Percentiles rank a stretch among this genome's conserved stretches.
phyloP scores from a whole-genome alignment of 768 basidiomycete genomes.

The Auriscalpium microsporum region DNA sequence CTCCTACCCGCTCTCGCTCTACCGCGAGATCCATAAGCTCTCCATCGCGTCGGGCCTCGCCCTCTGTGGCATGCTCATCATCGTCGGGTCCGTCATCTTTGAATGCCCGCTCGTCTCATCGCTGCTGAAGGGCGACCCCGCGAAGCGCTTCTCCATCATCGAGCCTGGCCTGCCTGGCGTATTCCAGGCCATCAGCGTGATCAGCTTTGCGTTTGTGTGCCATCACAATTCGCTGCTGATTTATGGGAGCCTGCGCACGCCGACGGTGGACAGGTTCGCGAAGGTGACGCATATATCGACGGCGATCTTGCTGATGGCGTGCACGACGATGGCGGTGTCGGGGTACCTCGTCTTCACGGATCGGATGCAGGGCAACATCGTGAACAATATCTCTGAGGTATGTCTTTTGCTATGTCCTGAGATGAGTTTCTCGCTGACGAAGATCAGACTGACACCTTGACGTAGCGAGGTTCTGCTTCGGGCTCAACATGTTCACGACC shows the following conservation, averaged over 20 bases:
- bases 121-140: slow-evolving; percentile 70
- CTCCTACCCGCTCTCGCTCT: slow-evolving; percentile 91
- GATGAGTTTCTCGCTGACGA: not conserved
- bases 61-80: slow-evolving; percentile 87
- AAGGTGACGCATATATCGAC: slow-evolving; percentile 92
- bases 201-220: slow-evolving; percentile 93
- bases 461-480: slow-evolving; percentile 88
- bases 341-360: slow-evolving; percentile 87
- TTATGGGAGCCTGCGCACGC: slow-evolving; percentile 86
- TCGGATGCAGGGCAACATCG: slow-evolving; percentile 88
- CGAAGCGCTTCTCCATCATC: slow-evolving; percentile 65
- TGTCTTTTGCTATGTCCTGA: slow-evolving; percentile 13
- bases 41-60: slow-evolving; percentile 89
- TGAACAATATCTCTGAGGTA: slow-evolving; percentile 88
- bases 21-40: slow-evolving; percentile 96
- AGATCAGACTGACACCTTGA: slow-evolving; percentile 65
- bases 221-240: slow-evolving; percentile 97
- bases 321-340: slow-evolving; percentile 73
- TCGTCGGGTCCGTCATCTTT: slow-evolving; percentile 77
- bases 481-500: slow-evolving; percentile 97
- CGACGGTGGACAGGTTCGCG: slow-evolving; percentile 90
- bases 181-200: slow-evolving; percentile 95
- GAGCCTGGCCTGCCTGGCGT: slow-evolving; percentile 48
- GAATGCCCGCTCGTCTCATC: slow-evolving; percentile 70
- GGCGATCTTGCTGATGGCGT: slow-evolving; percentile 73